Base-by-base conservation (phyloP, 2,329 filamentous ascomycete genomes). In the Macrophomina pseudophaseolina region DNA sequence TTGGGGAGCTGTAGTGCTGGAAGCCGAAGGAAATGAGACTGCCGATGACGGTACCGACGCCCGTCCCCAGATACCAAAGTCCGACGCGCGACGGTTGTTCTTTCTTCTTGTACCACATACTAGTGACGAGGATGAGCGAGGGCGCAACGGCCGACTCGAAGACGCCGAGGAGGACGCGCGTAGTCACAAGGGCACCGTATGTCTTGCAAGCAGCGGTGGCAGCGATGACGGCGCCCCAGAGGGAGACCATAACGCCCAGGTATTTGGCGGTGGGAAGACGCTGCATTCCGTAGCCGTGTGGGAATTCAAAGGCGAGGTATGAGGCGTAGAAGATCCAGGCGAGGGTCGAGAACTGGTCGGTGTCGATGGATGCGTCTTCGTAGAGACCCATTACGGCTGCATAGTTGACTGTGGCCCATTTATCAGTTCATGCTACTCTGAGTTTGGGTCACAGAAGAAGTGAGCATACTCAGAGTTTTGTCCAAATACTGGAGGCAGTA, bases 71-170 rank as follows among this genome's bases (percentile, higher is more conserved):
- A 70, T 91, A 91, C 88, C 88, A 91, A n/a, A 84, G 83, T 0
- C 87, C 87, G 3, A 90, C 83, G 0, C 89, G 82, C 32, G 88
- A 74, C 0, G 88, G 87, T 74, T 91, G 88, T 71, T 91, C 87
- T 4, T 72, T 71, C 67, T 81, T 80, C 67, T 82, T 84, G 67
- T 86, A 86, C 83, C 83, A 86, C 79, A 85, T 85, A 4, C 80
- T 80, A 0, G 85, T 86, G 65, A 87, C 82, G 14, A 87, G 78
- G 48, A 86, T 84, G 63, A 88, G 80, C 23, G 82, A 81, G 0
- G 86, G 86, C 0, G 84, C 82, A 9, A 87, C 82, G 7, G 82
- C 83, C 12, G 82, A 79, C 71, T 88, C 86, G 66, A 86, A 86
- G 51, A 80, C 80, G 14, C 85, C 85, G 0, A 87, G 76, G 0